Base-by-base conservation (phyloP, 2,329 filamentous ascomycete genomes). In the Hyphodiscus sp. region DNA sequence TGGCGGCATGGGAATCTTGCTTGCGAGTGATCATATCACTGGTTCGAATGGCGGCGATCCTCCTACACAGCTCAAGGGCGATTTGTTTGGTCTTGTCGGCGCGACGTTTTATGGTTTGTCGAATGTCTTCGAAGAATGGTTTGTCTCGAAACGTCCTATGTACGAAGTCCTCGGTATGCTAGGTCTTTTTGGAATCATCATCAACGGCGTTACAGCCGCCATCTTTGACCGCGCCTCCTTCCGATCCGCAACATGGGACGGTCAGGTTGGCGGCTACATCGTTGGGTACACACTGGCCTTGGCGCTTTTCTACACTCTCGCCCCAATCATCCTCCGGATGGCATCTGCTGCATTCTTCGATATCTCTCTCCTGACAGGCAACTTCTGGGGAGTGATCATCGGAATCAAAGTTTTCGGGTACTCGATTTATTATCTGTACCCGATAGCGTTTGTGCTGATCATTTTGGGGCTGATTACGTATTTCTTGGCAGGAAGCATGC, bases 321-420 rank as follows among this genome's bases (percentile, higher is more conserved):
- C 88, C 0, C 94, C 94, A 0, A 74, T 97, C 51, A 79, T 99
- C 58, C 85, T 97, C 72, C 89, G 94, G 60, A 87, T 97, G 74
- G 87, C 87, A 26, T 88, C 83, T 16, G 94, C 94, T 2, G 92
- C 91, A 19, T 96, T 99, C 73, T 95, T 96, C 76, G 95, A 99
- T 71, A 95, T 97, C 65, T 92, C 87, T 8, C 76, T 99, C 60
- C 77, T 99, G 56, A 97, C 94, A 1, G 89, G 85, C 63, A 96
- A 95, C 73, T 97, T 97, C 74, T 99, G 94, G 94, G 91, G 91
- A 60, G 87, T 95, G 58, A 87, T 95, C 61, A 92, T 99, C 63
- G 94, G 94, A 48, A 82, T 95, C 62, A 80, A 85, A 68, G 88
- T 97, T 47, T 95, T 99, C 66, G 82, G 86, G 45, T 81, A 87